Conservation (phyloP, 2,329 filamentous ascomycete genomes). For the Aspergillus udagawae region DNA sequence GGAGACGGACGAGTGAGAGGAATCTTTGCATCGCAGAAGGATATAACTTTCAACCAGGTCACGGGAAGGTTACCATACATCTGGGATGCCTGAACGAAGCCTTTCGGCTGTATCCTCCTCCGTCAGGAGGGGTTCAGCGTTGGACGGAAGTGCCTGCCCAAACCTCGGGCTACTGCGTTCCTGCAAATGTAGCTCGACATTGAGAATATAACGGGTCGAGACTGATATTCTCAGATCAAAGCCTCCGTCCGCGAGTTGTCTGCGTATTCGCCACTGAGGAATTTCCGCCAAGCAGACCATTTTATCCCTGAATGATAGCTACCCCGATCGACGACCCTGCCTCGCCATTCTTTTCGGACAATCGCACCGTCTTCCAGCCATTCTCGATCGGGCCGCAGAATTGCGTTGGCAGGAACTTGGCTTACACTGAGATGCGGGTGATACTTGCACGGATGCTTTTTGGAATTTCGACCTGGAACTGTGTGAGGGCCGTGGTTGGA, state of each 20-base stretch:
- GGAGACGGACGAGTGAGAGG: slow-evolving; percentile 37
- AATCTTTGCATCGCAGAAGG: slow-evolving; percentile 12
- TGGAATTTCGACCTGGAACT: slow-evolving; percentile 49
- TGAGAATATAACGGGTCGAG: not conserved
- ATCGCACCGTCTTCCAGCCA: slow-evolving; percentile 44
- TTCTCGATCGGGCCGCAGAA: slow-evolving; percentile 48
- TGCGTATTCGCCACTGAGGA: slow-evolving; percentile 39
- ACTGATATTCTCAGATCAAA: slow-evolving; percentile 28
- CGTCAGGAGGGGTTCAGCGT: slow-evolving; percentile 13
- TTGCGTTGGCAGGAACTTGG: slow-evolving; percentile 49
- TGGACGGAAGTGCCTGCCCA: not conserved
- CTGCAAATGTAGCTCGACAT: not conserved
- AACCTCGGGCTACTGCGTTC: slow-evolving; percentile 6
- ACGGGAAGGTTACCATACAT: slow-evolving; percentile 33
- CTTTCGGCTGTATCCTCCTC: slow-evolving; percentile 38
- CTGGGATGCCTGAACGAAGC: slow-evolving; percentile 39
- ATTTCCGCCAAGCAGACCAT: slow-evolving; percentile 42
- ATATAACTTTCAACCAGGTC: slow-evolving; percentile 30
- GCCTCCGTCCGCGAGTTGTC: slow-evolving; percentile 44
- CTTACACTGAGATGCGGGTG: slow-evolving; percentile 48
- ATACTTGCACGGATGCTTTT: slow-evolving; percentile 46
- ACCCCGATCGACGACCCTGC: slow-evolving; percentile 9
- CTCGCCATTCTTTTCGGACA: slow-evolving; percentile 40
- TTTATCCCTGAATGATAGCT: slow-evolving; percentile 50
- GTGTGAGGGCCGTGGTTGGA: slow-evolving; percentile 34